A percentile compares a stretch with the other conserved stretches of the same genome.
Conservation (phyloP, 768 basidiomycete species). For the Hypsizygus marmoreus region DNA sequence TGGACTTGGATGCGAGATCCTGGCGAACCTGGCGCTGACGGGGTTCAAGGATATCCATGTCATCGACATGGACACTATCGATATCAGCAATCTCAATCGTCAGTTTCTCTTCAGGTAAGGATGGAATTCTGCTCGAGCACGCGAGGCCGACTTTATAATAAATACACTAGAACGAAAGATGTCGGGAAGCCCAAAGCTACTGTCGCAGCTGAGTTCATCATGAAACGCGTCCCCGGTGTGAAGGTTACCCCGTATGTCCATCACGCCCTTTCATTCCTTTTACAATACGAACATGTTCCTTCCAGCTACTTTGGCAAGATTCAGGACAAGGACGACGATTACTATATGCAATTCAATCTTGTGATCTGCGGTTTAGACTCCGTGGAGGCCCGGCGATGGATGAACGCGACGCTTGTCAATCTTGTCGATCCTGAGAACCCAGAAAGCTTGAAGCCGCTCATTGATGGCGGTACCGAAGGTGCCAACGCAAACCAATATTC, state of each 20-base stretch:
- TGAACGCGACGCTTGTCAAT: slow-evolving; percentile 95
- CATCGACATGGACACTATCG: slow-evolving; percentile 99
- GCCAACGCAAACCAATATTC: slow-evolving; percentile 5
- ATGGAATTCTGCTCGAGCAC: background rate
- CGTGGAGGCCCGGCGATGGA: slow-evolving; percentile 97
- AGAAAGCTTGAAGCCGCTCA: slow-evolving; percentile 93
- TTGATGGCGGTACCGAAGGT: slow-evolving; percentile 99
- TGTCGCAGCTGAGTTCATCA: slow-evolving; percentile 94
- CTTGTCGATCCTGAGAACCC: slow-evolving; percentile 92
- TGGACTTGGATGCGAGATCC: slow-evolving; percentile 95
- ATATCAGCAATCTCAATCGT: slow-evolving; percentile 97
- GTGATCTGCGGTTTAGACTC: slow-evolving; percentile 98
- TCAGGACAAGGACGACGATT: slow-evolving; percentile 94
- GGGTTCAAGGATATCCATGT: slow-evolving; percentile 99
- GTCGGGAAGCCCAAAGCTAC: slow-evolving; percentile 94
- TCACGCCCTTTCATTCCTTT: background rate
- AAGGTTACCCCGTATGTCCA: slow-evolving; percentile 88
- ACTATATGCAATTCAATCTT: slow-evolving; percentile 96
- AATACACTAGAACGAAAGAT: slow-evolving; percentile 69
- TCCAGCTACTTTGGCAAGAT: slow-evolving; percentile 94
- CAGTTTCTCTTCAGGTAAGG: slow-evolving; percentile 95
- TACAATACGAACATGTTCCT: background rate
- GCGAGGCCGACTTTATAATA: slow-evolving; percentile 4
- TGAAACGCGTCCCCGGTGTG: slow-evolving; percentile 95
- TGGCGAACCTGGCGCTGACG: slow-evolving; percentile 92